A percentile compares a stretch with the other conserved stretches of the same genome.
Conservation (phyloP, 1,284 basidiomycete genomes). For the Blastosporella zonata region DNA sequence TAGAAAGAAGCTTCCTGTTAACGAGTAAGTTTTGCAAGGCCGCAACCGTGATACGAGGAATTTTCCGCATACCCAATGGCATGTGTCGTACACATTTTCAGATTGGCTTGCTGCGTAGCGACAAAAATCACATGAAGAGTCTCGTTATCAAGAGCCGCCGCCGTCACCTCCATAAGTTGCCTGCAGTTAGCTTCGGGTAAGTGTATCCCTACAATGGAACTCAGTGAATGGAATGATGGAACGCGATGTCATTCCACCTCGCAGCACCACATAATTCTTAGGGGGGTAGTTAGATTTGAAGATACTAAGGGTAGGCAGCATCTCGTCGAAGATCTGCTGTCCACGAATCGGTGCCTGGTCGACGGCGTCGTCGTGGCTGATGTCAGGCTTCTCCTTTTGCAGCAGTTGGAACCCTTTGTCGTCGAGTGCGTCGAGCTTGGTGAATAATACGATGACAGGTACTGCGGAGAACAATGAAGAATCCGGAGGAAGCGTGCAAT, state of each 20-base stretch:
- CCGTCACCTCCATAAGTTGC: slow-evolving; percentile 11
- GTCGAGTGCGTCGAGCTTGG: slow-evolving; percentile 16
- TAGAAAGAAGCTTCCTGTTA: slow-evolving; percentile 8
- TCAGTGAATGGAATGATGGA: not conserved
- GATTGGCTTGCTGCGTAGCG: slow-evolving; percentile 10
- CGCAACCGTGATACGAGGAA: not conserved
- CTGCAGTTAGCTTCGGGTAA: slow-evolving; percentile 3
- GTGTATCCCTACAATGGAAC: slow-evolving; percentile 9
- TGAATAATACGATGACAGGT: slow-evolving; percentile 18
- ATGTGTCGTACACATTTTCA: slow-evolving; percentile 12
- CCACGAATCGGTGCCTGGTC: slow-evolving; percentile 1
- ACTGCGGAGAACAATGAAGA: slow-evolving; percentile 3
- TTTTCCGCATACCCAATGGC: slow-evolving; percentile 9
- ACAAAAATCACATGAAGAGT: slow-evolving; percentile 15
- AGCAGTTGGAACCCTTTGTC: slow-evolving; percentile 4
- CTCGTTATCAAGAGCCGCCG: slow-evolving; percentile 11
- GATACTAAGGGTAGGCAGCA: slow-evolving; percentile 4
- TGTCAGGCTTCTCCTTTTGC: slow-evolving; percentile 1
- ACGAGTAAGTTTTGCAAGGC: not conserved
- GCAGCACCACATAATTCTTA: slow-evolving; percentile 9
- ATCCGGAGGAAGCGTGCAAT: not conserved
- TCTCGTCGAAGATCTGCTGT: slow-evolving; percentile 9
- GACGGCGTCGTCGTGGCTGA: slow-evolving; percentile 1
- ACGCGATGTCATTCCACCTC: slow-evolving; percentile 1
- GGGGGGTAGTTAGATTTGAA: slow-evolving; percentile 14